Base-by-base conservation (phyloP, 805 yeast genomes). In the Suhomyces pyralidae region DNA sequence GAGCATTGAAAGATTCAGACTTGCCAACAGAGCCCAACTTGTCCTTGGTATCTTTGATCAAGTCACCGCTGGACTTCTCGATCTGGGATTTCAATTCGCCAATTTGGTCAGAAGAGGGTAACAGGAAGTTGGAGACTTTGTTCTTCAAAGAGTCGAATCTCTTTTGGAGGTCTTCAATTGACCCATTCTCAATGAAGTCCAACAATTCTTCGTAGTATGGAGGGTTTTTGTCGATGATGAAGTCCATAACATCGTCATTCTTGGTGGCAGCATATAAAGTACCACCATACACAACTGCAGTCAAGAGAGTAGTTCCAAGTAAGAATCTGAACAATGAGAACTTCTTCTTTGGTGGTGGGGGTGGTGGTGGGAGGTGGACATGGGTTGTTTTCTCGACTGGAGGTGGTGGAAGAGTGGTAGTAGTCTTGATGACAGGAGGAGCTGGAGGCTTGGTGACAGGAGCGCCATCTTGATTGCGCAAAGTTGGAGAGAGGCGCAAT, bases 171-270 rank as follows among this genome's bases (percentile, higher is more conserved):
- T 72, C 78, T 6, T 70, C 73, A 15, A 61, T 22, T 2, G 71
- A 61, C 6, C 74, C 76, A 44, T 64, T 60, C 57, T 74, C 79
- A 44, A 71, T 66, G 38, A 69, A 45, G 45, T 74, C 74, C 51
- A 75, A 60, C 45, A 73, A 56, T 57, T 72, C 74, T 55, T 75
- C 80, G 53, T 71, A 64, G 61, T 71, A 73, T 14, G 80, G 80
- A 55, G 72, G 68, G 51, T 74, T 72, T 49, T 73, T 60, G 58
- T 74, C 79, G 51, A 73, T 70, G 40, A 75, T 76, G 55, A 73
- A 73, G 59, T 74, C 78, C 74, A 74, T 66, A 14, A 74, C 78
- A 49, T 63, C 65, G 48, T 75, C 79, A 57, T 68, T 74, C 58
- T 73, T 75, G 52, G 79, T 73, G 48, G 79, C 78, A 40, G 57